Base-by-base conservation (phyloP, 2,329 filamentous ascomycete species). In the Aspergillus pseudotamarii region DNA sequence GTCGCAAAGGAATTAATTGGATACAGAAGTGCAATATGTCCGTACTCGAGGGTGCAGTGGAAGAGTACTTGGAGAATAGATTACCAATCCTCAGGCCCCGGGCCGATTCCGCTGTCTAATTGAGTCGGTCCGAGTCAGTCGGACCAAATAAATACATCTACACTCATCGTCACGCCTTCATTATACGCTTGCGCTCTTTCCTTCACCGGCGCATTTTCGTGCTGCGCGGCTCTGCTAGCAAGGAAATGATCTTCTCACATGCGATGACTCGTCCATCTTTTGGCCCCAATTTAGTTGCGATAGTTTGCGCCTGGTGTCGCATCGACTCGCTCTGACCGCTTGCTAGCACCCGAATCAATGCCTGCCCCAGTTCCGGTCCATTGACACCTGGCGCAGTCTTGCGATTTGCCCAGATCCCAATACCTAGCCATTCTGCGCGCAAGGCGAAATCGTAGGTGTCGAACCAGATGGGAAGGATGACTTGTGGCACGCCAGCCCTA, bases 361-460 rank as follows among this genome's bases (percentile, higher is more conserved):
- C 71, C 8, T 64, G 51, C 6, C 65, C 63, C 4, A 80, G 62
- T 4, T 73, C 71, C 16, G 69, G 60, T 1, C 66, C 67, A 9
- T 72, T 66, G 67, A 74, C 72, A 0, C 63, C 64, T 0, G 81
- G 80, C 1, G 79, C 76, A 1, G 71, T 71, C 5, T 69, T 67
- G n/a, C 72, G 69, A 56, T 73, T 78, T 1, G 71, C 80, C 71
- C 78, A 81, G 0, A 80, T 63, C 0, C 82, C 82, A 12, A 84
- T 74, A 0, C 78, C 78, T 0, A 81, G 66, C 57, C 73, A 78
- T 66, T 84, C 81, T 0, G 77, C 79, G 2, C 77, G 74, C 16
- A 72, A 71, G 9, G 81, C 81, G 59, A 78, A 83, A 56, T 82
- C 81, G 59, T 82, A 82, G 0, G 78, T 75, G 57, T 84, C 82